phyloP scores from a whole-genome alignment of 164 flowering plant species.

The Magnolia kwangsiensis region DNA sequence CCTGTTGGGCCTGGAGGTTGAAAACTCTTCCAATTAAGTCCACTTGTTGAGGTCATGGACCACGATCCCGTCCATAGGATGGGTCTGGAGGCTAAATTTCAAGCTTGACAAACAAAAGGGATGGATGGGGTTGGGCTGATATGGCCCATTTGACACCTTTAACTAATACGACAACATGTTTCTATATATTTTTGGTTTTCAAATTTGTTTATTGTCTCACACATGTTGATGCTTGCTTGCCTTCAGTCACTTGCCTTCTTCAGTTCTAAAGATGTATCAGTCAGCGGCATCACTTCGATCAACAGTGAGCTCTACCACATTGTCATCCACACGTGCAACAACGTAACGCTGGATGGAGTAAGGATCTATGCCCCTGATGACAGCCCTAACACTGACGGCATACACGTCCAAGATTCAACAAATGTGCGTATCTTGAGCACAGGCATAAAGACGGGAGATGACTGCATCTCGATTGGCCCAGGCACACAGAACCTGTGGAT shows the following conservation, averaged over 20 bases:
- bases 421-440: conserved; percentile 20
- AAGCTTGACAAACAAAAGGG: no score
- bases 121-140: no score
- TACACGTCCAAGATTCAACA: conserved; percentile 24
- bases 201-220: no score
- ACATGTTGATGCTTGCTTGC: background rate
- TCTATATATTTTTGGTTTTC: no score
- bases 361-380: conserved; percentile 23
- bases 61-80: no score
- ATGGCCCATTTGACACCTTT: no score
- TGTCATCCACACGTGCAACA: conserved; percentile 27
- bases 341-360: conserved; percentile 22
- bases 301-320: conserved; percentile 46
- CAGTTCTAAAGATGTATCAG: conserved; percentile 22
- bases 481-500: conserved; percentile 24
- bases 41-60: no score
- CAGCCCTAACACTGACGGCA: conserved; percentile 44
- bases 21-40: no score
- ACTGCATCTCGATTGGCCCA: conserved; percentile 35
- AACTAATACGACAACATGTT: no score
- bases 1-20: no score
- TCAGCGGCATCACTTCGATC: conserved; percentile 37
- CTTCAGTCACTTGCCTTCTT: conserved; percentile 26
- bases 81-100: no score
- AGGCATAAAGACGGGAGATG: conserved; percentile 18